phyloP scores from a whole-genome alignment of 345 rosid genomes.

The Cochlearia excelsa region DNA sequence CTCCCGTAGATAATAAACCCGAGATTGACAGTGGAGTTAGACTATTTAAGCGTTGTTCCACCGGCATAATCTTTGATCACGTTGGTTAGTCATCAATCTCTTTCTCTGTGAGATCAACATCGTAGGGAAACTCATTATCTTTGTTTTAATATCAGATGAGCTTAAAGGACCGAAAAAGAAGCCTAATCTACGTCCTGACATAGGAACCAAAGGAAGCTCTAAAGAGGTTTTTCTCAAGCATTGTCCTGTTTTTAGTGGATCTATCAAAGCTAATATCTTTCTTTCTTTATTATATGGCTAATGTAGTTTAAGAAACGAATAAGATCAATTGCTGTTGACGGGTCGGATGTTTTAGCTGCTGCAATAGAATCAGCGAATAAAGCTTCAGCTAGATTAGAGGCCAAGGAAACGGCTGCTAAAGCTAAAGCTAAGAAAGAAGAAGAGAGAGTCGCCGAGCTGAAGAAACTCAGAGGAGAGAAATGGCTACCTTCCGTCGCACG shows the following conservation, averaged over 20 bases:
- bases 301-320: slow-evolving; percentile 60
- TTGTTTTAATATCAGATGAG: slow-evolving; percentile 46
- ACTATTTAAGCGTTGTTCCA: slow-evolving; percentile 59
- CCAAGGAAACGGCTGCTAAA: slow-evolving; percentile 59
- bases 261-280: not conserved
- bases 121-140: no score
- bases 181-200: slow-evolving; percentile 68
- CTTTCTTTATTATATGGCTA: not conserved
- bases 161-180: slow-evolving; percentile 59
- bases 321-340: slow-evolving; percentile 59
- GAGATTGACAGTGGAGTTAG: slow-evolving; percentile 56
- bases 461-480: slow-evolving; percentile 69
- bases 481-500: slow-evolving; percentile 82
- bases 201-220: slow-evolving; percentile 49
- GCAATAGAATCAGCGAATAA: slow-evolving; percentile 54
- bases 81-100: slow-evolving; percentile 39
- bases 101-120: not conserved
- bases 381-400: slow-evolving; percentile 57
- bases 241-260: slow-evolving; percentile 1
- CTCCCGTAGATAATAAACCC: slow-evolving; percentile 30
- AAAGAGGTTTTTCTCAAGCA: slow-evolving; percentile 53
- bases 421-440: slow-evolving; percentile 78
- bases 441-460: slow-evolving; percentile 69
- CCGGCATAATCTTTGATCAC: slow-evolving; percentile 69
- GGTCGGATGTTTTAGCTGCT: slow-evolving; percentile 54